Percentiles rank a stretch among this genome's conserved stretches.
These are phyloP conservation scores for Cyclotella cryptica DNA, from an alignment of 108 stramenopile species.

Conservation along the genomic window DNA sequence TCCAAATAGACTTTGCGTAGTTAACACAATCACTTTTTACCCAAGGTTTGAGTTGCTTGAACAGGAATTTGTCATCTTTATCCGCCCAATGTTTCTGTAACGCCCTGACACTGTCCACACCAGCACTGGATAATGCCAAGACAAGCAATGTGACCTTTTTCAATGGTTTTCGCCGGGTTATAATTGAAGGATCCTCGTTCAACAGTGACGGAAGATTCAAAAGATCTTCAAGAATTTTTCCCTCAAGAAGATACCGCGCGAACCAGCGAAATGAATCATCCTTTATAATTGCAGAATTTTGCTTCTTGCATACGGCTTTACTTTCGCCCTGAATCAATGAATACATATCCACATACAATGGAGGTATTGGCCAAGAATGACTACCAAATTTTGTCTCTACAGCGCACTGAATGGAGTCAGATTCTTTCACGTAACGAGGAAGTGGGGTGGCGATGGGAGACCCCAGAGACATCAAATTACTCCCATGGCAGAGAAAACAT, in stretches of 20 bases:
- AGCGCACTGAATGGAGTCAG: constrained; percentile 80
- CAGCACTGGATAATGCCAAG: constrained; percentile 62
- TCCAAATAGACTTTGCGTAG: constrained; percentile 75
- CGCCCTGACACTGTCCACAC: constrained; percentile 75
- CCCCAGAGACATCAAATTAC: constrained; percentile 68
- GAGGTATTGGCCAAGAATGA: constrained; percentile 83
- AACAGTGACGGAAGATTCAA: constrained; percentile 48
- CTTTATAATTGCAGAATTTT: constrained; percentile 53
- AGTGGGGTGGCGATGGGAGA: constrained; percentile 64
- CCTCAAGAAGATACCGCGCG: constrained; percentile 82
- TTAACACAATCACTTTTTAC: constrained; percentile 54
- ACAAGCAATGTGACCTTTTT: constrained; percentile 74
- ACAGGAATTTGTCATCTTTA: constrained; percentile 79
- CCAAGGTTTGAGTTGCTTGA: constrained; percentile 71
- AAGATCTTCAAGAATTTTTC: constrained; percentile 79
- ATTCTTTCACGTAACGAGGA: constrained; percentile 72
- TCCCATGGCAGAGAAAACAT: constrained; percentile 71
- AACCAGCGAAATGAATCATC: constrained; percentile 90
- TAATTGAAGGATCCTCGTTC: constrained; percentile 77
- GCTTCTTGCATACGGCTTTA: constrained; percentile 20
- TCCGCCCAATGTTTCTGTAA: constrained; percentile 81
- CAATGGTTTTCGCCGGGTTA: constrained; percentile 70
- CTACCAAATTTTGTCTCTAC: constrained; percentile 80
- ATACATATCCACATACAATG: constrained; percentile 72
- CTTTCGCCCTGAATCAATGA: constrained; percentile 46